These are phyloP conservation scores for Cryptococcus sp. DNA, from an alignment of 1,284 basidiomycete species.

Conservation along the genomic window DNA sequence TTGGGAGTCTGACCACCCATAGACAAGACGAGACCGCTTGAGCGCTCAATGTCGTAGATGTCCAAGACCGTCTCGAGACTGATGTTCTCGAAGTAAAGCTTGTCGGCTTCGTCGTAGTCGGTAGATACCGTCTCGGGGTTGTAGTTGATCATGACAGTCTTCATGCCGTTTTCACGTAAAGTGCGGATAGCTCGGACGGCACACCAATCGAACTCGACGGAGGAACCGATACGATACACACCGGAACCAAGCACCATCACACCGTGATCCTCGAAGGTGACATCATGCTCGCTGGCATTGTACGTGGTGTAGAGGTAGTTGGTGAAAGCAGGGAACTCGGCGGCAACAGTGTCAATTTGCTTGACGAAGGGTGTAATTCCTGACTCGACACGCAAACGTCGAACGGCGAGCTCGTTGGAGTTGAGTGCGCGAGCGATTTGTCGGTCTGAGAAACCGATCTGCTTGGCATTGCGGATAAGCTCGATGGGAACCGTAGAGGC, in stretches of 20 bases:
- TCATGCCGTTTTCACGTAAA: slow-evolving; percentile 87
- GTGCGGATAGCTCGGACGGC: slow-evolving; percentile 96
- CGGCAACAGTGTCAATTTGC: slow-evolving; percentile 98
- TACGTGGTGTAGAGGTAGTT: slow-evolving; percentile 99
- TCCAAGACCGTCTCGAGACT: slow-evolving; percentile 94
- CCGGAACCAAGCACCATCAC: slow-evolving; percentile 98
- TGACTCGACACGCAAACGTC: slow-evolving; percentile 73
- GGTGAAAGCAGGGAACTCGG: slow-evolving; percentile 97
- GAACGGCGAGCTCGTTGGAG: slow-evolving; percentile 66
- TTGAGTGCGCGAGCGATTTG: slow-evolving; percentile 76
- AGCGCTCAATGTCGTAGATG: slow-evolving; percentile 90
- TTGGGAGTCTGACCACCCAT: slow-evolving; percentile 99
- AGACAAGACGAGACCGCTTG: slow-evolving; percentile 88
- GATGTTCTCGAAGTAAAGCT: slow-evolving; percentile 99
- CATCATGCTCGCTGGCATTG: slow-evolving; percentile 90
- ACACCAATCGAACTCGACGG: slow-evolving; percentile 99
- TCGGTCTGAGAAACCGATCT: slow-evolving; percentile 93
- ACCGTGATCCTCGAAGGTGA: slow-evolving; percentile 85
- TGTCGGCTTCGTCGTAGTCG: slow-evolving; percentile 98
- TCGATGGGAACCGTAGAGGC: slow-evolving; percentile 68
- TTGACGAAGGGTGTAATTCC: slow-evolving; percentile 90
- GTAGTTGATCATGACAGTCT: slow-evolving; percentile 99
- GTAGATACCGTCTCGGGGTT: slow-evolving; percentile 99
- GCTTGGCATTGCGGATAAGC: slow-evolving; percentile 82
- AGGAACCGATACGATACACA: slow-evolving; percentile 97